Base-by-base conservation (phyloP, 768 basidiomycete species). In the Pleurotus salmoneostramineus region DNA sequence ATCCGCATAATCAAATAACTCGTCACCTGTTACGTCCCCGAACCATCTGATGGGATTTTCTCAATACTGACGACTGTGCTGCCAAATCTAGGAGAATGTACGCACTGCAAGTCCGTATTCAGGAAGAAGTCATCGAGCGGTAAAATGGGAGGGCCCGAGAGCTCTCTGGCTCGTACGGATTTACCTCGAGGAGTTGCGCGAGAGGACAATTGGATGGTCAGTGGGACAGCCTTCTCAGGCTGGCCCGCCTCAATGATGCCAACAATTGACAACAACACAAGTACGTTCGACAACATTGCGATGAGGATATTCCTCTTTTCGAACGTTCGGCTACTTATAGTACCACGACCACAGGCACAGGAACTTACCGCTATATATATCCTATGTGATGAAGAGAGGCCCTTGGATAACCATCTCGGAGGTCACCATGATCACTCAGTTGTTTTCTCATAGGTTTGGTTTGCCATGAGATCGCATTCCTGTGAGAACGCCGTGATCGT, bases 91-190 rank as follows among this genome's bases (percentile, higher is more conserved):
- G 61, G 46, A 34, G 10, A n/a, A 5, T 32, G 32, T 43, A 59
- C 74, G 65, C 58, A 83, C 79, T 83, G 82, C n/a, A 83, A 73
- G 65, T 83, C 83, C 36, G 82, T 83, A 40, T 81, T 82, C 50
- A 74, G 61, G 70, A 82, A 83, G 65, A 81, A 81, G 68, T 83
- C 81, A 11, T 71, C 71, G 12, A 83, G 67, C 45, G 79, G 79
- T 35, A 78, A 68, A n/a, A 69, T 73, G 32, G 71, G 64, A 6
- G 80, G 73, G n/a, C n/a, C n/a, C 34, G 69, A 62, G 37, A 77
- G 61, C n/a, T 71, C 73, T 58, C 77, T 69, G 32, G 71, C 69
- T 57, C 70, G 71, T 56, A 69, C 40, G n/a, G 69, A 62, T 37
- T 54, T 43, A 54, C 64, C 65, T 50, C 56, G 55, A 31, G 67